Base-by-base conservation (phyloP, 2,329 filamentous ascomycete genomes). In the Drechslerella stenobrocha region DNA sequence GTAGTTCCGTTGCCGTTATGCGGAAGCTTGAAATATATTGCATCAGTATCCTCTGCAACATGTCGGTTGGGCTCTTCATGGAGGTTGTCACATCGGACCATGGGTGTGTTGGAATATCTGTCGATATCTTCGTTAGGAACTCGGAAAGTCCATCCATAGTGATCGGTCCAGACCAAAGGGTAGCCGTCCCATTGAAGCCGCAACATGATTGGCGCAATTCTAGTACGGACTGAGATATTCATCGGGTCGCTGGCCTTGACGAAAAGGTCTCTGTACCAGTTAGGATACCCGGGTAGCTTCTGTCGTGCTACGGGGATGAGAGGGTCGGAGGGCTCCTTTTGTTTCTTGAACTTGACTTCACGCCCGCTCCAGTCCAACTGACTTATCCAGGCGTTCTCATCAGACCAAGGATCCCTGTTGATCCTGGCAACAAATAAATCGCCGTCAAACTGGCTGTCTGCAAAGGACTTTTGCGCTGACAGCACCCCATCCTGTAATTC, bases 331-430 rank as follows among this genome's bases (percentile, higher is more conserved):
- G 87, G 90, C 44, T 90, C 81, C 1, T 88, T 80, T 76, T 96
- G 96, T 77, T 88, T 91, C 79, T 93, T 96, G 2, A 87, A 88
- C 75, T 84, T 91, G 69, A 96, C 81, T 75, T 95, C 89, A 76
- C 97, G 91, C 2, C 89, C 90, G 0, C 89, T 88, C 93, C 93
- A 98, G 79, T 98, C 91, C 52, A 98, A 82, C 79, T 98, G 93
- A 70, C 82, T 83, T 73, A 98, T 77, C 95, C 95, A 98, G 11
- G 63, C 63, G 23, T 67, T 67, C 26, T 60, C 50, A 4, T 46
- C 5, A 9, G 50, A 51, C 63, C 63, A 67, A 3, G 91, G 89
- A 74, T 98, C 92, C 37, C 82, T 86, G 57, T 80, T 78, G 79
- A 89, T 96, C 45, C 85, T 80, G 22, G 30, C 34, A 2, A 61